These are phyloP conservation scores for Abrus precatorius DNA, from an alignment of 306 rosid species.

Conservation along the genomic window DNA sequence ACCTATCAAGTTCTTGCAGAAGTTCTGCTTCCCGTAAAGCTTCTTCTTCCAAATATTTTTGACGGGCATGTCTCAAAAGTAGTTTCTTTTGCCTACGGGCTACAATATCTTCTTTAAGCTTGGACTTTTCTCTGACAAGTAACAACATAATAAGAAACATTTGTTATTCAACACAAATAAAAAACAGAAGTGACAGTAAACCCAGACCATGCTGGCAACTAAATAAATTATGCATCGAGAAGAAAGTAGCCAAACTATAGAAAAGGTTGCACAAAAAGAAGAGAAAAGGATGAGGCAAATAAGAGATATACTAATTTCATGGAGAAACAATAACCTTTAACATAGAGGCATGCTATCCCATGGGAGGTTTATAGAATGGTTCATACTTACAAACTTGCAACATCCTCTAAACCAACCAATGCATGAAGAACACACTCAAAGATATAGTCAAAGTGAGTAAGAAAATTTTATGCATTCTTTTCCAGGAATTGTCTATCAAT, in stretches of 20 bases:
- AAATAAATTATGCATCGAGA: neutral
- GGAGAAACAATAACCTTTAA: conserved; percentile 1
- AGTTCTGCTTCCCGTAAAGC: conserved; percentile 82
- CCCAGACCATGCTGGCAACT: neutral
- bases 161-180: neutral
- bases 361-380: neutral
- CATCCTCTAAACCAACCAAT: conserved; percentile 14
- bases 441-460: neutral
- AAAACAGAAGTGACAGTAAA: conserved; percentile 5
- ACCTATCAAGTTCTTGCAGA: conserved; percentile 93
- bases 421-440: conserved; percentile 29
- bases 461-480: conserved; percentile 28
- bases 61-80: conserved; percentile 73
- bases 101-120: conserved; percentile 72
- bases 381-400: neutral
- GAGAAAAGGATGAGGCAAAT: neutral
- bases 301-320: conserved; percentile 25
- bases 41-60: conserved; percentile 79
- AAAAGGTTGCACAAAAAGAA: neutral
- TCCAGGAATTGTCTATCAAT: conserved; percentile 20
- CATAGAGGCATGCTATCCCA: conserved; percentile 9
- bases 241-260: neutral
- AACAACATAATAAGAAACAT: neutral
- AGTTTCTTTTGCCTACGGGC: conserved; percentile 83
- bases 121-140: conserved; percentile 72